A percentile compares a stretch with the other conserved stretches of the same genome.
Conservation (phyloP, 139 green algal genomes). For the Chlorella sorokiniana region DNA sequence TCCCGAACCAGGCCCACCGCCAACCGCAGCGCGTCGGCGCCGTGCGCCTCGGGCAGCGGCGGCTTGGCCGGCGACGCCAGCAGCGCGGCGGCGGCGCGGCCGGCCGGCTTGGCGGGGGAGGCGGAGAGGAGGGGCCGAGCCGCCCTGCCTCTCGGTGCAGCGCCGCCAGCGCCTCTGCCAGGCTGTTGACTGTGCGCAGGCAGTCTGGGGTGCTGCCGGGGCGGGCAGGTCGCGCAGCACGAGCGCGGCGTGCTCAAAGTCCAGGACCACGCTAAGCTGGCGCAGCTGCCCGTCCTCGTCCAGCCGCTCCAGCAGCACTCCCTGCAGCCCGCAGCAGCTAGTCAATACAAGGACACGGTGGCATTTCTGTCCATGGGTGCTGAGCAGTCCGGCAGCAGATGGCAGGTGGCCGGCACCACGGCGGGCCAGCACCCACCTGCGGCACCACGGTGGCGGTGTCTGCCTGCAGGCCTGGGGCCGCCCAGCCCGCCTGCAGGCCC, state of each 20-base stretch:
- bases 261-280: slow-evolving; percentile 6
- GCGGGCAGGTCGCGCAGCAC: slow-evolving; percentile 16
- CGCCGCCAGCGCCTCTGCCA: slow-evolving; percentile 34
- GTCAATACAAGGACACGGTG: background rate
- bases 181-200: slow-evolving; percentile 33
- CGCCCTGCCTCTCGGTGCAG: slow-evolving; percentile 12
- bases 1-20: slow-evolving; percentile 18
- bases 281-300: background rate
- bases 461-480: too few relatives aligned
- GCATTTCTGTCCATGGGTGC: background rate
- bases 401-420: background rate
- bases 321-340: slow-evolving; percentile 1
- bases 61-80: slow-evolving; percentile 35
- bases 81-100: background rate
- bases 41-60: slow-evolving; percentile 1
- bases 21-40: background rate
- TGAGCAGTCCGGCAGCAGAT: background rate
- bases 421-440: background rate
- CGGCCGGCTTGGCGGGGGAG: slow-evolving; percentile 22
- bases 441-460: background rate
- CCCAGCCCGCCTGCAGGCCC: background rate
- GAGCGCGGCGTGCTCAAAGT: slow-evolving; percentile 31
- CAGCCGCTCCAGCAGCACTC: slow-evolving; percentile 32
- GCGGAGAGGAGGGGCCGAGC: slow-evolving; percentile 11
- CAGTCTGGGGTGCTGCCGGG: background rate